Evolutionary conservation across 352 stramenopile species (phyloP).

Genomic region (Phytophthora uliginosa): DNA sequence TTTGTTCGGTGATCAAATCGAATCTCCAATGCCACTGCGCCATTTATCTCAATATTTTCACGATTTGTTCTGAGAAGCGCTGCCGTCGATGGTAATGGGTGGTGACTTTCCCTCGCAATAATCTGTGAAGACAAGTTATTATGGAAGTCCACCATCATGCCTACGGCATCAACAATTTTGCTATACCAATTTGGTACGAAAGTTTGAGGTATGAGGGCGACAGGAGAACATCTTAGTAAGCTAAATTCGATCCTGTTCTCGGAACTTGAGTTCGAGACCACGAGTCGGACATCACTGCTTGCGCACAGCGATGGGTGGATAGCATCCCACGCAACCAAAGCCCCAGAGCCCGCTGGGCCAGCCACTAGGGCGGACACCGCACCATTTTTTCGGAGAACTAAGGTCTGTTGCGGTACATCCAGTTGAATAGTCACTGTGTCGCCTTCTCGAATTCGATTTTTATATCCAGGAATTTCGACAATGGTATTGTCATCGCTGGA

Average conservation of each 20-base stretch:
- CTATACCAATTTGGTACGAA: constrained; percentile 67
- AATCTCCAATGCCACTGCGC: constrained; percentile 73
- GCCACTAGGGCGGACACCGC: constrained; percentile 31
- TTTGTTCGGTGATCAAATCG: constrained; percentile 71
- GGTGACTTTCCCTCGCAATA: constrained; percentile 60
- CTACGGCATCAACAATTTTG: constrained; percentile 66
- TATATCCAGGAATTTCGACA: constrained; percentile 25
- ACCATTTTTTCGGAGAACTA: constrained; percentile 59
- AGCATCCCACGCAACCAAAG: constrained; percentile 36
- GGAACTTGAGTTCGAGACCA: constrained; percentile 34
- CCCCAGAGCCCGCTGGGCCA: constrained; percentile 19
- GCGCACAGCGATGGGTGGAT: constrained; percentile 10
- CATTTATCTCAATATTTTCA: constrained; percentile 50
- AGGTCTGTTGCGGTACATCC: constrained; percentile 37
- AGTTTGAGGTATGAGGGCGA: constrained; percentile 40
- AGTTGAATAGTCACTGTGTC: constrained; percentile 57
- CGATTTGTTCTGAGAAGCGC: neutral
- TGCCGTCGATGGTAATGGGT: constrained; percentile 37
- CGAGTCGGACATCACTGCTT: constrained; percentile 28
- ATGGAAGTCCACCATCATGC: constrained; percentile 67
- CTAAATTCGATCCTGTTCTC: constrained; percentile 34
- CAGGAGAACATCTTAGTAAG: constrained; percentile 40
- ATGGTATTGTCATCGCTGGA: constrained; percentile 6
- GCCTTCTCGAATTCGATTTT: constrained; percentile 39
- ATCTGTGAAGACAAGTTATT: constrained; percentile 44